phyloP scores from a whole-genome alignment of 176 grass and related monocot species.

The Hordeum marinum region DNA sequence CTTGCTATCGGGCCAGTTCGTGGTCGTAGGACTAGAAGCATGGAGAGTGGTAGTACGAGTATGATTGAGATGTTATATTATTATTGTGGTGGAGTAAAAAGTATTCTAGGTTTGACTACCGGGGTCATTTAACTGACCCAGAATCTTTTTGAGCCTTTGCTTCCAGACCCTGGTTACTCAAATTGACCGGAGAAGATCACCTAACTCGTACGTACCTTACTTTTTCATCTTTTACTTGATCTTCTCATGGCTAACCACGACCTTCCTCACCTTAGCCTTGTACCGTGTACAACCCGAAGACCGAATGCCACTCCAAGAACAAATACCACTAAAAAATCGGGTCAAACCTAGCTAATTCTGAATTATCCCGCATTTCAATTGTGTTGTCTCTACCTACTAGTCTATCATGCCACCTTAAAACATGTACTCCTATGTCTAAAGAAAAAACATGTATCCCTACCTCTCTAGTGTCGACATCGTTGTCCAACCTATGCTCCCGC shows the following conservation, averaged over 20 bases:
- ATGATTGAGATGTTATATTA: neutral
- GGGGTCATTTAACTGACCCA: neutral
- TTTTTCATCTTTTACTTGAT: neutral
- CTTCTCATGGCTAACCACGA: neutral
- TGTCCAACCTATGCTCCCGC: neutral
- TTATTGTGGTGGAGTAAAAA: neutral
- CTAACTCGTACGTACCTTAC: too few relatives aligned
- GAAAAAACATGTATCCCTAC: neutral
- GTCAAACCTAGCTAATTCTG: neutral
- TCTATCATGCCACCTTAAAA: neutral
- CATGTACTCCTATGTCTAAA: too few relatives aligned
- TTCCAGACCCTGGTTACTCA: neutral
- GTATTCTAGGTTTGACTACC: neutral
- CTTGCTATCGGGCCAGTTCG: too few relatives aligned
- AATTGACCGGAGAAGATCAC: neutral
- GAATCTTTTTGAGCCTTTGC: neutral
- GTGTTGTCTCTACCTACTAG: neutral
- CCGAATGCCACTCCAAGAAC: too few relatives aligned
- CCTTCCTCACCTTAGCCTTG: neutral
- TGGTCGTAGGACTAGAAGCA: too few relatives aligned
- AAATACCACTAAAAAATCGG: too few relatives aligned
- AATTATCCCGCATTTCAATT: neutral
- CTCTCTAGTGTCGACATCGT: neutral
- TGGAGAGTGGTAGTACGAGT: too few relatives aligned
- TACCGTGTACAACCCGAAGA: too few relatives aligned